A percentile compares a stretch with the other conserved stretches of the same genome.
phyloP scores from a whole-genome alignment of 371 early-diverging fungal genomes.

The Lichtheimia ramosa region DNA sequence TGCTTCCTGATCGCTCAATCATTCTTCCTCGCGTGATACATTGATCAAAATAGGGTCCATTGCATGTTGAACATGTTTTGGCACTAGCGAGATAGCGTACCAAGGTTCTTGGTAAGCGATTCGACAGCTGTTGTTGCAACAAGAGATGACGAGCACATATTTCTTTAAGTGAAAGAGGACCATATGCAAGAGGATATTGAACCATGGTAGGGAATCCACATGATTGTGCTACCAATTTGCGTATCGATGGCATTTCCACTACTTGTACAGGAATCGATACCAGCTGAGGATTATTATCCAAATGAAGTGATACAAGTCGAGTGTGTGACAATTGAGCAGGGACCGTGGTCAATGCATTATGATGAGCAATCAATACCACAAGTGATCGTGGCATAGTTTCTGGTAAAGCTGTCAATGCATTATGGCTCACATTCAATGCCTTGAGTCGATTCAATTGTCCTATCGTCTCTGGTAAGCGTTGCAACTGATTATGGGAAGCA shows the following conservation, averaged over 20 bases:
- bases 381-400: constrained; percentile 22
- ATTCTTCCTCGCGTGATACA: constrained; percentile 60
- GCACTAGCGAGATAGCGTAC: constrained; percentile 64
- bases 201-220: constrained; percentile 42
- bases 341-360: constrained; percentile 4
- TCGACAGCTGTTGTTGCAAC: constrained; percentile 25
- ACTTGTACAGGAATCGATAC: constrained; percentile 72
- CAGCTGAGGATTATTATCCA: constrained; percentile 67
- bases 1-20: constrained; percentile 50
- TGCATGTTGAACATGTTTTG: constrained; percentile 81
- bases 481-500: constrained; percentile 20
- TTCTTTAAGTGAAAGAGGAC: constrained; percentile 67
- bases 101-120: constrained; percentile 41
- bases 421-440: constrained; percentile 66
- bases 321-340: constrained; percentile 28
- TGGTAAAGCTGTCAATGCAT: constrained; percentile 40
- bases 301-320: constrained; percentile 58
- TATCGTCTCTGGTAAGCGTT: constrained; percentile 62
- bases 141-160: constrained; percentile 62
- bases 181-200: constrained; percentile 20
- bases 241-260: constrained; percentile 61
- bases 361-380: background rate
- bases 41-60: constrained; percentile 81
- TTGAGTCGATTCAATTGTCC: constrained; percentile 62
- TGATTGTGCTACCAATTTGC: constrained; percentile 56